These are phyloP conservation scores for Penicillium janthinellum DNA, from an alignment of 2,329 filamentous ascomycete species.

Conservation along the genomic window DNA sequence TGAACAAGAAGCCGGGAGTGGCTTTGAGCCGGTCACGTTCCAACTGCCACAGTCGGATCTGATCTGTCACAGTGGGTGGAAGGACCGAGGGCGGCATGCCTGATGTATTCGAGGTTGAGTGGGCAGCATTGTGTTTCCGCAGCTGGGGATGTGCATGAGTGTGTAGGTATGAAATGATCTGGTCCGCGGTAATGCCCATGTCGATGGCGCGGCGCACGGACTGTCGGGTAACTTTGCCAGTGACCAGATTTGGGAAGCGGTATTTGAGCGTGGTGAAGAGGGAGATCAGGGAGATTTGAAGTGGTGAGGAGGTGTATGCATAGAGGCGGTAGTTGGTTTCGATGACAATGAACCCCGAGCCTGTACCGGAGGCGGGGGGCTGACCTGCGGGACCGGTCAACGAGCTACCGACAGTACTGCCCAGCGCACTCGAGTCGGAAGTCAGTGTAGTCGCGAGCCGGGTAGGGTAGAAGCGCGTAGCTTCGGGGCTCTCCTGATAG, in stretches of 20 bases:
- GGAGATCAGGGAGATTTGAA: constrained; percentile 90
- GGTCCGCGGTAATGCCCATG: constrained; percentile 89
- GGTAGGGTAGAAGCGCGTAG: constrained; percentile 76
- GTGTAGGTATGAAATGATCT: constrained; percentile 90
- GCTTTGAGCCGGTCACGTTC: constrained; percentile 93
- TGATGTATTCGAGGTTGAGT: constrained; percentile 42
- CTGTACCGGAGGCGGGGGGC: constrained; percentile 46
- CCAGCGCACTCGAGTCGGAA: constrained; percentile 70
- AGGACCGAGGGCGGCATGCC: constrained; percentile 64
- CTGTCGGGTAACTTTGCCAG: constrained; percentile 83
- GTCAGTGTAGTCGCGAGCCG: constrained; percentile 92
- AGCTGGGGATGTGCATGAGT: constrained; percentile 95
- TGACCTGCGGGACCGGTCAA: constrained; percentile 44
- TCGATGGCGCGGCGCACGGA: constrained; percentile 85
- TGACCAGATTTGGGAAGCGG: constrained; percentile 92
- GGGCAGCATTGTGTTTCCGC: constrained; percentile 59
- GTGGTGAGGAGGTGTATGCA: constrained; percentile 89
- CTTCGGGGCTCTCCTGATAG: constrained; percentile 58
- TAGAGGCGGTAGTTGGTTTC: constrained; percentile 98
- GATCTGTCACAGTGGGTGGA: constrained; percentile 93
- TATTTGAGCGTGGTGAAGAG: constrained; percentile 87
- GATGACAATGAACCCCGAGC: constrained; percentile 80
- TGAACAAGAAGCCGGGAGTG: constrained; percentile 81
- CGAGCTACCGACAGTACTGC: constrained; percentile 70
- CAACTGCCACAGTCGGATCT: constrained; percentile 96